Base-by-base conservation (phyloP, 2,329 filamentous ascomycete species). In the Podosphaera aphanis region DNA sequence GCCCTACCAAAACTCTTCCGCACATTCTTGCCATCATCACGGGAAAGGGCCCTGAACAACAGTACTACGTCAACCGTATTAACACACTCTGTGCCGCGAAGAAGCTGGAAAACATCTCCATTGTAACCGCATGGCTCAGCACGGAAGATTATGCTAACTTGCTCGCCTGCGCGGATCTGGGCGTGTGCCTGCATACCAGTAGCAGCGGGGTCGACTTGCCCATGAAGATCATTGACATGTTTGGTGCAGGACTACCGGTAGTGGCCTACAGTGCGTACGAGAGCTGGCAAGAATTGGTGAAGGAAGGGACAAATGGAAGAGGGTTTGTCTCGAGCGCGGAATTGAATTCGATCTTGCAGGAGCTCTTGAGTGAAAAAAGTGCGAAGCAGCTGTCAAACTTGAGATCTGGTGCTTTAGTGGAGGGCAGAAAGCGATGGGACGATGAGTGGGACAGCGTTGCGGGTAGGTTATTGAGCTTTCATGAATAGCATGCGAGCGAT, bases 181-280 rank as follows among this genome's bases (percentile, higher is more conserved):
- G 90, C 8, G 74, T 98, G 20, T 93, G 83, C 47, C 66, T 98
- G 21, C 90, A 98, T 64, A 93, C 76, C 52, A 94, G 85, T 13
- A 92, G 82, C 52, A 93, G 84, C 2, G 90, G 90, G 1, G 85
- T 98, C 0, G 90, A 98, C 61, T 66, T 98, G 18, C 90, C 90
- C 0, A 98, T 98, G 90, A 98, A 98, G 63, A 85, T 98, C 1
- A 86, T 98, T 13, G 90, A 98, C 60, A 94, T 98, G 86, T 95
- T 98, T 60, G 90, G 90, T 2, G 81, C 86, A 0, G 90, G 88
- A 0, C 65, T 98, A 23, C 90, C 90, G 0, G 90, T 98, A 0
- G 77, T 79, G 0, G 88, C 85, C 3, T 95, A 90, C 69, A 74
- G 73, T 21, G 71, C 72, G 2, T 98, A 93, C 57, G 77, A 86